phyloP scores from a whole-genome alignment of 1,284 basidiomycete species.

The Phenoliferia sp. region DNA sequence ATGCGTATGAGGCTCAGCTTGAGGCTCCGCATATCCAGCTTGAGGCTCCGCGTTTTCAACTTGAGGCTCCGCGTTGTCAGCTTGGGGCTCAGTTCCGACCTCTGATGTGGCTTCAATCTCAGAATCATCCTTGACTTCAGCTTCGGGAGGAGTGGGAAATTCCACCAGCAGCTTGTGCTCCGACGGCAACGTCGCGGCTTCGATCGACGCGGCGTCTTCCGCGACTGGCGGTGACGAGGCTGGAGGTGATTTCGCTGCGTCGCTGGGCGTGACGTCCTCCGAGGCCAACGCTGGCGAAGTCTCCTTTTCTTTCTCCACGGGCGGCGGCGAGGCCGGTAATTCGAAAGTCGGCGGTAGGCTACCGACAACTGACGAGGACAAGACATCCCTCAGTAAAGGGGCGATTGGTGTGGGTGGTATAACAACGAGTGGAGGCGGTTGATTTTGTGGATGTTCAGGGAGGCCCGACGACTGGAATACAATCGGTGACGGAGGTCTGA shows the following conservation, averaged over 20 bases:
- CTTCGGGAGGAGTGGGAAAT: neutral
- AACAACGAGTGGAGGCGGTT: neutral
- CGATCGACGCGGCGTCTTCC: no score
- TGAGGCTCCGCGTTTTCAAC: no score
- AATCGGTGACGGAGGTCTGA: neutral
- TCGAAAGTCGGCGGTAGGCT: no score
- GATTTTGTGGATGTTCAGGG: neutral
- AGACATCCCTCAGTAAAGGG: no score
- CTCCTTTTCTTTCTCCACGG: no score
- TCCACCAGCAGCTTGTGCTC: neutral
- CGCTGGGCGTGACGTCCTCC: neutral
- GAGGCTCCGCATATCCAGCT: no score
- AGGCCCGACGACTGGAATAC: neutral
- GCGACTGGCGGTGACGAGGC: neutral
- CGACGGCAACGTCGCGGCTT: neutral
- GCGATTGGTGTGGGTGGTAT: neutral
- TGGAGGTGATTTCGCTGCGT: neutral
- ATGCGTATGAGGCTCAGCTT: no score
- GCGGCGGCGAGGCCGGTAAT: no score
- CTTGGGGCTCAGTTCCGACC: neutral
- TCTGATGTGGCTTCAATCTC: neutral
- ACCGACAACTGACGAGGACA: no score
- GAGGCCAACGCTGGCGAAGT: neutral
- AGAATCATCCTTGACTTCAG: neutral
- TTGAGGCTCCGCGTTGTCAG: no score